Conservation (phyloP, 331 rosid genomes). For the Stylosanthes scabra region DNA sequence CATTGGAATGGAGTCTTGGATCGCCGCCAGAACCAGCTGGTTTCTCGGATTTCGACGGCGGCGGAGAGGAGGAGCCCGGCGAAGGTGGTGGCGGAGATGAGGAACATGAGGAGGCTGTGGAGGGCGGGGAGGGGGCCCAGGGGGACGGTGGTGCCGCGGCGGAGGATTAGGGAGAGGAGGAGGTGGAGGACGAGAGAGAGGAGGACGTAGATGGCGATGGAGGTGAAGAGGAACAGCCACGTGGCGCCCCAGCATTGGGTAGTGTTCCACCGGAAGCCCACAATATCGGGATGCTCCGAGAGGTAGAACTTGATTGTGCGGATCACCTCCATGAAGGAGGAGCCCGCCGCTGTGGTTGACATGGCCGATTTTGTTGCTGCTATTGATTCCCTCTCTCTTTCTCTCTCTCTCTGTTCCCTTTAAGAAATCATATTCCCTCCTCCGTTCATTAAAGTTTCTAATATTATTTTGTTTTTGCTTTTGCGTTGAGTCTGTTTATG, state of each 20-base stretch:
- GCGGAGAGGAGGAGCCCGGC: slow-evolving; percentile 78
- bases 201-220: slow-evolving; percentile 57
- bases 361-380: not conserved
- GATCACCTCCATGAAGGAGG: slow-evolving; percentile 46
- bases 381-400: slow-evolving; percentile 6
- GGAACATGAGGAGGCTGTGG: slow-evolving; percentile 65
- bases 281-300: slow-evolving; percentile 86
- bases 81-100: slow-evolving; percentile 72
- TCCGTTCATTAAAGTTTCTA: no score
- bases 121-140: slow-evolving; percentile 90
- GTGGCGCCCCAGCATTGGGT: slow-evolving; percentile 81
- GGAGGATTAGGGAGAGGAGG: slow-evolving; percentile 42
- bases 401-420: not conserved
- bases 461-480: no score
- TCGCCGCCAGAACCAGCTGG: slow-evolving; percentile 94
- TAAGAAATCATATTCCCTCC: no score
- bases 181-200: slow-evolving; percentile 59
- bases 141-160: slow-evolving; percentile 53
- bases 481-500: no score
- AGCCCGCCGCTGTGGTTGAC: slow-evolving; percentile 36
- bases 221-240: slow-evolving; percentile 83
- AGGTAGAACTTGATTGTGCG: slow-evolving; percentile 63
- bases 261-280: slow-evolving; percentile 83
- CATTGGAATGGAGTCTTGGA: slow-evolving; percentile 61
- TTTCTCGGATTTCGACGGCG: slow-evolving; percentile 82